These are phyloP conservation scores for Rhizopogon vulgaris DNA, from an alignment of 768 basidiomycete species.

Conservation along the genomic window DNA sequence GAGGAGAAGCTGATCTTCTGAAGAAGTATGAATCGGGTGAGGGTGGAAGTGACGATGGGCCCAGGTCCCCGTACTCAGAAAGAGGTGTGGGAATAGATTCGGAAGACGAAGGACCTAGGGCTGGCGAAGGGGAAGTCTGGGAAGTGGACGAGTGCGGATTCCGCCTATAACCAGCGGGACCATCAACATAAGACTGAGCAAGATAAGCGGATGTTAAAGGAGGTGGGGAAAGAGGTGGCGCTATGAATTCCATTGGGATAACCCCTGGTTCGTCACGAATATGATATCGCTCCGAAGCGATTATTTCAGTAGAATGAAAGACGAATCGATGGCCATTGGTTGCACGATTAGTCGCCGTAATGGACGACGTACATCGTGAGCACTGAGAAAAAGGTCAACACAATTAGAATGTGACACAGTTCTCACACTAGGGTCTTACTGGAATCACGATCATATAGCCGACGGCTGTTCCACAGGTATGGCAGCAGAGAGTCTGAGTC, in stretches of 20 bases:
- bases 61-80: conserved; percentile 16
- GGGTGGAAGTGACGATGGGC: conserved; percentile 15
- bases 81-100: conserved; percentile 19
- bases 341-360: conserved; percentile 57
- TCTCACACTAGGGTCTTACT: conserved; percentile 19
- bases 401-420: conserved; percentile 7
- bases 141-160: conserved; percentile 5
- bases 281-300: conserved; percentile 58
- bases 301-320: conserved; percentile 70
- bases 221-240: conserved; percentile 25
- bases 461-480: conserved; percentile 66
- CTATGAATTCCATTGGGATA: conserved; percentile 34
- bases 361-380: conserved; percentile 65
- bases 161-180: conserved; percentile 23
- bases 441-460: conserved; percentile 82
- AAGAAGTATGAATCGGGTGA: conserved; percentile 19
- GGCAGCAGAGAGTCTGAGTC: conserved; percentile 76
- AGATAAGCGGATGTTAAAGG: conserved; percentile 27
- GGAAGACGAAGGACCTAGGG: conserved; percentile 12
- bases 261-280: conserved; percentile 60
- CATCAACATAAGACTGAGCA: conserved; percentile 13
- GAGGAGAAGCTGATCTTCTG: conserved; percentile 14
- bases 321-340: conserved; percentile 87
- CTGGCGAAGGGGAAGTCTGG: conserved; percentile 18
- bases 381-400: conserved; percentile 36